A percentile compares a stretch with the other conserved stretches of the same genome.
Conservation (phyloP, 2,329 filamentous ascomycete species). For the Ophiostoma montium region DNA sequence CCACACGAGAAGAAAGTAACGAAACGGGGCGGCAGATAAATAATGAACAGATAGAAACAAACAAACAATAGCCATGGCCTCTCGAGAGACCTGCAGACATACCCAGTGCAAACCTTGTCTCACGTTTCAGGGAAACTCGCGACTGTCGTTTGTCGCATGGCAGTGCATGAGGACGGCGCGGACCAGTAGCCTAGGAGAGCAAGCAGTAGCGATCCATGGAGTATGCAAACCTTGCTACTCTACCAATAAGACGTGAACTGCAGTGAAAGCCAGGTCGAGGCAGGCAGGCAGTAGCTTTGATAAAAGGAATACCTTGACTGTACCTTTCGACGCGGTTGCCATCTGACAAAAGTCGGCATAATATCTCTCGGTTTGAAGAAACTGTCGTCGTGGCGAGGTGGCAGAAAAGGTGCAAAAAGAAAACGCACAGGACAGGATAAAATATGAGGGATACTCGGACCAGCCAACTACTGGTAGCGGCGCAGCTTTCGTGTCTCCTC, state of each 20-base stretch:
- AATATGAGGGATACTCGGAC: too few species aligned
- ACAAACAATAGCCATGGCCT: not conserved
- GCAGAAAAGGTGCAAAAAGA: too few species aligned
- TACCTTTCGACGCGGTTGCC: not conserved
- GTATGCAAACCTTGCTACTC: conserved; percentile 2
- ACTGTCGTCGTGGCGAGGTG: too few species aligned
- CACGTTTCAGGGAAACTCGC: too few species aligned
- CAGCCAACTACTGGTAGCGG: conserved; percentile 37
- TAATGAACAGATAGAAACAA: not conserved
- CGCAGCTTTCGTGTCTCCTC: conserved; percentile 61
- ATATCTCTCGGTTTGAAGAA: too few species aligned
- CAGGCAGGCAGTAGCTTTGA: not conserved
- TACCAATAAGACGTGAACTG: not conserved
- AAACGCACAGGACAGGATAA: not conserved
- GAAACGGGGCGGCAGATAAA: not conserved
- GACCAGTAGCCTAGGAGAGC: not conserved
- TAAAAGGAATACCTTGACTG: not conserved
- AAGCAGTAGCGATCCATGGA: not conserved
- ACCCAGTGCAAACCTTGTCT: too few species aligned
- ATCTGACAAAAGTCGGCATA: too few species aligned
- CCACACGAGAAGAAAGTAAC: not conserved
- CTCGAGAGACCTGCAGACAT: not conserved
- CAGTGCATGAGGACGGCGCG: not conserved
- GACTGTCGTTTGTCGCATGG: too few species aligned
- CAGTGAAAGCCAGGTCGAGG: not conserved